phyloP scores from a whole-genome alignment of 192 early-diverging fungal genomes.

The Ambispora gerdemannii region DNA sequence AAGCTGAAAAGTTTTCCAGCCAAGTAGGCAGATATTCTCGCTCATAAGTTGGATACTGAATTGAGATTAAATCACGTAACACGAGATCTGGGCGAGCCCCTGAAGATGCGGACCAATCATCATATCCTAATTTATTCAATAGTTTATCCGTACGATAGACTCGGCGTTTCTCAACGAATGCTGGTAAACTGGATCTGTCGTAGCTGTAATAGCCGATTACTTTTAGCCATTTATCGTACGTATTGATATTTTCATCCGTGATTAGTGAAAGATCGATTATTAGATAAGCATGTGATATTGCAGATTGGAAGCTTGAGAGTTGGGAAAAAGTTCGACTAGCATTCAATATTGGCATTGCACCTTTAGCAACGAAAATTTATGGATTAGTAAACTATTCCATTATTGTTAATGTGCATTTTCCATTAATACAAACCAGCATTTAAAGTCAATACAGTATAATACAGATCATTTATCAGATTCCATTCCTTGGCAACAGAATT shows the following conservation, averaged over 20 bases:
- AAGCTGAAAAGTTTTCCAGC: slow-evolving; percentile 21
- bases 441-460: slow-evolving; percentile 1
- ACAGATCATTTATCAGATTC: background rate
- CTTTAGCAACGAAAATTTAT: background rate
- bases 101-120: slow-evolving; percentile 27
- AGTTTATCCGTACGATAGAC: slow-evolving; percentile 27
- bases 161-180: slow-evolving; percentile 7
- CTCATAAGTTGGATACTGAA: slow-evolving; percentile 33
- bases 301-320: slow-evolving; percentile 1
- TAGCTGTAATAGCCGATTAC: background rate
- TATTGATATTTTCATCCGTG: background rate
- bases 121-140: slow-evolving; percentile 3
- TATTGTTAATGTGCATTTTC: background rate
- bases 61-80: slow-evolving; percentile 26
- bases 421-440: slow-evolving; percentile 1
- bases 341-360: background rate
- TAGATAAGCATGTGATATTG: slow-evolving; percentile 7
- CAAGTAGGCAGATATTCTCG: slow-evolving; percentile 20
- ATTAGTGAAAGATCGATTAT: slow-evolving; percentile 27
- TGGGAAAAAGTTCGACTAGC: background rate
- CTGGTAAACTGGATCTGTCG: background rate
- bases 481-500: background rate
- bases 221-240: slow-evolving; percentile 3
- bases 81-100: slow-evolving; percentile 30
- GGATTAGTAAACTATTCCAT: background rate